Conservation (phyloP, 1,139 yeast species). For the Maudiozyma humilis region DNA sequence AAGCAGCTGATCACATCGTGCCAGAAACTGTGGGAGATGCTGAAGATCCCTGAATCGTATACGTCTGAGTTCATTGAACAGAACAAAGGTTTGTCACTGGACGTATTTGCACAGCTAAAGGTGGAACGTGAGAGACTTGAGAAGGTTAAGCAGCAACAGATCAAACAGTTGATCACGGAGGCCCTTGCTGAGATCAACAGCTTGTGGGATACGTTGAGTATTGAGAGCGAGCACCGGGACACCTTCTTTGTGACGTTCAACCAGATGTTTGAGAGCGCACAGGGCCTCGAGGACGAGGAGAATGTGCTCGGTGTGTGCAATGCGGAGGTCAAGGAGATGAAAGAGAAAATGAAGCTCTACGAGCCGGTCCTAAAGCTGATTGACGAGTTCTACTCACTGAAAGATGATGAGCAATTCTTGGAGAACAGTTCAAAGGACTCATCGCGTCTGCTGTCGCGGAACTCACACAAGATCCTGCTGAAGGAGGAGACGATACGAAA, state of each 20-base stretch:
- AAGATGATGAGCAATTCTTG: slow-evolving; percentile 54
- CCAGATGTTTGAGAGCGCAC: slow-evolving; percentile 25
- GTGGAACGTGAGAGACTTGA: slow-evolving; percentile 51
- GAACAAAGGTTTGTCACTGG: slow-evolving; percentile 32
- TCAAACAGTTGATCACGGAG: slow-evolving; percentile 59
- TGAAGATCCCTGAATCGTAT: slow-evolving; percentile 38
- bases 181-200: slow-evolving; percentile 50
- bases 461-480: slow-evolving; percentile 69
- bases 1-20: slow-evolving; percentile 32
- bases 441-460: slow-evolving; percentile 63
- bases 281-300: slow-evolving; percentile 43
- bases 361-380: slow-evolving; percentile 49
- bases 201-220: slow-evolving; percentile 57
- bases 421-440: slow-evolving; percentile 72
- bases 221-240: slow-evolving; percentile 40
- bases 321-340: slow-evolving; percentile 45
- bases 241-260: slow-evolving; percentile 33
- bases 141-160: slow-evolving; percentile 51
- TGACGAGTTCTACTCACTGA: slow-evolving; percentile 46
- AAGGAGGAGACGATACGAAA: slow-evolving; percentile 75
- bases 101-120: slow-evolving; percentile 31
- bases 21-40: slow-evolving; percentile 42
- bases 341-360: slow-evolving; percentile 43
- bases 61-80: slow-evolving; percentile 34
- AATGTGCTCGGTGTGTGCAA: slow-evolving; percentile 51